Base-by-base conservation (phyloP, 305 asterid genomes). In the Ilex paraguariensis region DNA sequence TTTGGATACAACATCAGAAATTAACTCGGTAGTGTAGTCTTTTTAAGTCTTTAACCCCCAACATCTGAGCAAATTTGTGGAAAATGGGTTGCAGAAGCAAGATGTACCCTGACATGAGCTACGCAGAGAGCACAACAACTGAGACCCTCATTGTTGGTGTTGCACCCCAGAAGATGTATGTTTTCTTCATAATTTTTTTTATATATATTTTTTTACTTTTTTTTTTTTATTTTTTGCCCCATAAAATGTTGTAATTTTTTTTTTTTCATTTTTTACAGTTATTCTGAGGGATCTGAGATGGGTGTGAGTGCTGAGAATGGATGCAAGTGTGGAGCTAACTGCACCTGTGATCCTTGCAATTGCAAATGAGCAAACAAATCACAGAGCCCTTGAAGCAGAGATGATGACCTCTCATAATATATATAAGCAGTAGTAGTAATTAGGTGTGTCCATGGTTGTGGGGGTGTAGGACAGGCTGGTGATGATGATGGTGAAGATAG, bases 311-410 rank as follows among this genome's bases (percentile, higher is more conserved):
- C 68, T 48, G 95, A 85, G 79, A 80, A 83, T 28, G 95, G 52
- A 11, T 88, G 96, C 95, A 79, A 86, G 84, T 88, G 96, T 65
- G 95, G 90, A 44, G 13, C 68, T 5, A 70, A 78, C 85, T 89
- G 96, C 90, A 81, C 64, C 60, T 89, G 96, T 79, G 9, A 84
- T 54, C 90, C 92, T 1, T 86, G 96, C 84, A 82, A 0, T 45
- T 89, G 96, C 85, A 77, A 87, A 63, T 75, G 85, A 86, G 46
- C 28, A 36, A 5, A 2, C 7, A 4, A 36, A 4, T 36, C 7
- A 36, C 7, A 36, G 0, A 21, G 28, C 28, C 28, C 28, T 21
- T 21, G 1, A 36, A 36, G 42, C 42, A 36, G 42, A 36, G 9
- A 36, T 36, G 42, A 36, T 36, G 42, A 36, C 42, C 42, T 36